A percentile compares a stretch with the other conserved stretches of the same genome.
phyloP scores from a whole-genome alignment of 176 grass and related monocot species.

The Ensete glaucum region DNA sequence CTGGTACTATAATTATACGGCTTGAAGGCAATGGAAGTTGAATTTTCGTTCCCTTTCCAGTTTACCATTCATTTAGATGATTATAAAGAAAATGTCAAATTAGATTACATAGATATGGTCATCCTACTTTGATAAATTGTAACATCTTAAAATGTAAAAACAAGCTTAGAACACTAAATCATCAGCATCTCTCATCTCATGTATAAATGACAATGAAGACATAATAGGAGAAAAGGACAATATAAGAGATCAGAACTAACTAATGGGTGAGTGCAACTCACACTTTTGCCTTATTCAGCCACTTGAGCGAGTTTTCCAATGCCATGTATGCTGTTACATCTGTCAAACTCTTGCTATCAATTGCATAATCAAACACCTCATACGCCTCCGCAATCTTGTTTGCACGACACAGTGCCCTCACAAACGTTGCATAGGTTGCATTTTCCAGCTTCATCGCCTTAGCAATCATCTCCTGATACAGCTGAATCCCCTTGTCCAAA shows the following conservation, averaged over 20 bases:
- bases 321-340: conserved; percentile 44
- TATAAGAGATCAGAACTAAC: not conserved
- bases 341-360: conserved; percentile 56
- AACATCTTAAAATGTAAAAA: not conserved
- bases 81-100: no score
- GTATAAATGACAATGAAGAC: not conserved
- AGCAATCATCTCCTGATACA: conserved; percentile 43
- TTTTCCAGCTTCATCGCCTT: conserved; percentile 64
- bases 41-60: no score
- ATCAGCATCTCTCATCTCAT: not conserved
- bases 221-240: not conserved
- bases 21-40: no score
- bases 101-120: not conserved
- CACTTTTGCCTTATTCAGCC: conserved; percentile 41
- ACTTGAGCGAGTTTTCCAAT: conserved; percentile 66
- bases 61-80: no score
- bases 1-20: no score
- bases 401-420: conserved; percentile 49
- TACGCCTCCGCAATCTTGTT: conserved; percentile 46
- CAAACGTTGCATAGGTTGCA: conserved; percentile 47
- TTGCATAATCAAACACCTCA: conserved; percentile 65
- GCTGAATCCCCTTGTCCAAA: conserved; percentile 48
- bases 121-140: not conserved
- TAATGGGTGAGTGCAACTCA: not conserved
- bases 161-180: not conserved